A percentile compares a stretch with the other conserved stretches of the same genome.
Conservation (phyloP, 2,329 filamentous ascomycete genomes). For the Xylariaceae sp. region DNA sequence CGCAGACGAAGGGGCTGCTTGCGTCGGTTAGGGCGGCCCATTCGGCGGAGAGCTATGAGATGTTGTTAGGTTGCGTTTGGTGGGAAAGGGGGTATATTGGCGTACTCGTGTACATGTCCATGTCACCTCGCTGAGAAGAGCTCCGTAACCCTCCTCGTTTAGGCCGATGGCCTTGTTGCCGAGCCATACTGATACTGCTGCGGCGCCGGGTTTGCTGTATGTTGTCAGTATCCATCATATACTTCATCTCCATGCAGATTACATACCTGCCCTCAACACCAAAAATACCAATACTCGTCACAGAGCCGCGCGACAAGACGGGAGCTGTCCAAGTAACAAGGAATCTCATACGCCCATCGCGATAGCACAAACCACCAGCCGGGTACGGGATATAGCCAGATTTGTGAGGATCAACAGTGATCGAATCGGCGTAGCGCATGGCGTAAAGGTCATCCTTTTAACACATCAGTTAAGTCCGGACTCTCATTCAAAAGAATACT, state of each 20-base stretch:
- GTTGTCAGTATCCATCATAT: not conserved
- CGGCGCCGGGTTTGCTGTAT: slow-evolving; percentile 41
- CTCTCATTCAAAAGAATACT: not conserved
- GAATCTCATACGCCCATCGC: slow-evolving; percentile 40
- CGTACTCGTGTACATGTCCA: slow-evolving; percentile 40
- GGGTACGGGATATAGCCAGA: slow-evolving; percentile 44
- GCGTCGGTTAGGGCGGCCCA: slow-evolving; percentile 38
- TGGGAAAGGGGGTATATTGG: not conserved
- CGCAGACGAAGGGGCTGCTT: slow-evolving; percentile 34
- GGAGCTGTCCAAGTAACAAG: slow-evolving; percentile 41
- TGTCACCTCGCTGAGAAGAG: slow-evolving; percentile 39
- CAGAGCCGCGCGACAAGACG: slow-evolving; percentile 36
- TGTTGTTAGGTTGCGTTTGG: slow-evolving; percentile 2
- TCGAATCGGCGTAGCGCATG: slow-evolving; percentile 38
- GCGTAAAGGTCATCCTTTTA: slow-evolving; percentile 34
- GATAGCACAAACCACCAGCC: slow-evolving; percentile 40
- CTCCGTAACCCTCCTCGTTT: slow-evolving; percentile 37
- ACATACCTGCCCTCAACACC: slow-evolving; percentile 41
- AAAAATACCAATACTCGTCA: slow-evolving; percentile 38
- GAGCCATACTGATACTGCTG: slow-evolving; percentile 41
- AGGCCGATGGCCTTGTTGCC: slow-evolving; percentile 41
- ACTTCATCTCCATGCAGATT: not conserved
- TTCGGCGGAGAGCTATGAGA: slow-evolving; percentile 35
- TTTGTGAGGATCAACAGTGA: slow-evolving; percentile 46
- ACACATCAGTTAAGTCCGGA: not conserved